A percentile compares a stretch with the other conserved stretches of the same genome.
Conservation (phyloP, 2,329 filamentous ascomycete genomes). For the Ophiostoma pallidulum region DNA sequence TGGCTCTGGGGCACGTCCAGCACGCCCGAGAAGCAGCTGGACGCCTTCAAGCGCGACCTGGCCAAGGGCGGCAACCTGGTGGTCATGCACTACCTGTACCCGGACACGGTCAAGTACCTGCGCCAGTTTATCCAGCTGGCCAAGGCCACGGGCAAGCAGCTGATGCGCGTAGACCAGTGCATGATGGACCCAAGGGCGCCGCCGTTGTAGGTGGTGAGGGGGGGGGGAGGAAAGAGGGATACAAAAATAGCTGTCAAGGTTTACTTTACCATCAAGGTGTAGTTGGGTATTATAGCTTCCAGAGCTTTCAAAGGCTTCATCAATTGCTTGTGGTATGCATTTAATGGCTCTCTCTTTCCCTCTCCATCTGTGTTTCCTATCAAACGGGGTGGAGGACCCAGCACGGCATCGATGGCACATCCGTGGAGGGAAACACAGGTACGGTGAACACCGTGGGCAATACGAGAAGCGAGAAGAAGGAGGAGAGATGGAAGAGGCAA, state of each 20-base stretch:
- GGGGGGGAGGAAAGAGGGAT: no score
- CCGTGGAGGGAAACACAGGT: no score
- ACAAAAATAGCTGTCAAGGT: no score
- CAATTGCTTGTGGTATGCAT: no score
- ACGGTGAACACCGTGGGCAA: no score
- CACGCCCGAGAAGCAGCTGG: slow-evolving; percentile 58
- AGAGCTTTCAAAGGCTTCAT: no score
- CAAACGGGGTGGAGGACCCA: no score
- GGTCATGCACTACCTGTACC: slow-evolving; percentile 61
- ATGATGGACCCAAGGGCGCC: slow-evolving; percentile 28
- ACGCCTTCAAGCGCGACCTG: slow-evolving; percentile 55
- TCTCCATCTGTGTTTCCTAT: no score
- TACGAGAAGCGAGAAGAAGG: background rate
- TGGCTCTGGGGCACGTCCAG: slow-evolving; percentile 55
- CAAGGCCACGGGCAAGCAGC: slow-evolving; percentile 51
- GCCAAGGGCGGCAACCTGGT: slow-evolving; percentile 53
- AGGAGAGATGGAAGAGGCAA: background rate
- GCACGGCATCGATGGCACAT: no score
- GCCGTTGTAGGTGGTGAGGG: slow-evolving; percentile 20
- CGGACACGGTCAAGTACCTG: slow-evolving; percentile 54
- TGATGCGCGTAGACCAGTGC: slow-evolving; percentile 29
- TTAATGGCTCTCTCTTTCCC: no score
- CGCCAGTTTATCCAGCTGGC: slow-evolving; percentile 55
- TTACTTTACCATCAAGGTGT: no score
- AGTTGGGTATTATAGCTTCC: no score